Conservation (phyloP, 2,329 filamentous ascomycete species). For the Elsinoe fawcettii region DNA sequence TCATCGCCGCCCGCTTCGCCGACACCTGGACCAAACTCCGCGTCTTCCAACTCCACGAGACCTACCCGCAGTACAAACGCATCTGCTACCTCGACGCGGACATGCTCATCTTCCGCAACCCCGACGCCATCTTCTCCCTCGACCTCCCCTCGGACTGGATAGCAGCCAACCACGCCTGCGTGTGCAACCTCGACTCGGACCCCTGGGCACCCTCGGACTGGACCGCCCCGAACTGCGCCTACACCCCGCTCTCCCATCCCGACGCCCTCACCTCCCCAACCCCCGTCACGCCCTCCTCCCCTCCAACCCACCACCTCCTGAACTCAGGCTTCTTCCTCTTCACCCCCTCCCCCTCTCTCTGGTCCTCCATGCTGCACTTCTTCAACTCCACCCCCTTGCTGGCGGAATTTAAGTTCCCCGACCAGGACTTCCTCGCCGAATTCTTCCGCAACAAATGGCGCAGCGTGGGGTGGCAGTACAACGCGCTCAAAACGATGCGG, state of each 20-base stretch:
- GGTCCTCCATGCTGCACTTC: conserved; percentile 33
- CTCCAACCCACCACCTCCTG: conserved; percentile 39
- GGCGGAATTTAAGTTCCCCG: conserved; percentile 43
- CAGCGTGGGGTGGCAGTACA: conserved; percentile 43
- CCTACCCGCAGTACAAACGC: conserved; percentile 29
- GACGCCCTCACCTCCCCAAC: conserved; percentile 30
- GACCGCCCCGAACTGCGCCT: conserved; percentile 43
- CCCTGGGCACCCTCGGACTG: conserved; percentile 45
- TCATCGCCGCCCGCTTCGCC: conserved; percentile 45
- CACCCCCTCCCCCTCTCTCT: conserved; percentile 34
- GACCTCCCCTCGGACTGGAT: conserved; percentile 36
- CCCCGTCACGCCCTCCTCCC: conserved; percentile 26
- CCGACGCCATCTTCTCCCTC: conserved; percentile 40
- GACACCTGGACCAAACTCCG: conserved; percentile 51
- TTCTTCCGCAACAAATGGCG: conserved; percentile 41
- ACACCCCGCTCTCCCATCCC: conserved; percentile 36
- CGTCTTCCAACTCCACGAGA: conserved; percentile 40
- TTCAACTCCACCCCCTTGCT: conserved; percentile 36
- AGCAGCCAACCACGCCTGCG: conserved; percentile 44
- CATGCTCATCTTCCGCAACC: conserved; percentile 40
- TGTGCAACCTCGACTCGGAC: conserved; percentile 46
- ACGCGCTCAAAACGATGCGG: conserved; percentile 48
- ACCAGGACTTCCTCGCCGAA: conserved; percentile 47
- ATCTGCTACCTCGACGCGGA: conserved; percentile 48
- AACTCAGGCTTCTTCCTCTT: conserved; percentile 49